These are phyloP conservation scores for Globisporangium viniferum DNA, from an alignment of 352 stramenopile species.

Conservation along the genomic window DNA sequence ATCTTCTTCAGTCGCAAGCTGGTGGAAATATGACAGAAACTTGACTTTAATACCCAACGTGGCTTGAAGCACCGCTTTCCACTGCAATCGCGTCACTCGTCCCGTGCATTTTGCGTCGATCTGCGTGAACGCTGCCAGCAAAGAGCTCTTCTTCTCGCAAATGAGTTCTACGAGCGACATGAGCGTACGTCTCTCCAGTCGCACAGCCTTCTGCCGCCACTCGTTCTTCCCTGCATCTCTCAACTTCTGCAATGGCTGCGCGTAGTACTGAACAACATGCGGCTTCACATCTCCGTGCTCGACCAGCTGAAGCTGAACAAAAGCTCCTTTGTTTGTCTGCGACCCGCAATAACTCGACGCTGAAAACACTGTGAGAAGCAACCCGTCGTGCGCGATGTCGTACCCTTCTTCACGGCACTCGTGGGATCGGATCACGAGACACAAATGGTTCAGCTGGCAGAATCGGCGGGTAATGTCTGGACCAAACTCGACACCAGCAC, in stretches of 20 bases:
- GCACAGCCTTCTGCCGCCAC: conserved; percentile 74
- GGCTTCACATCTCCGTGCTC: conserved; percentile 82
- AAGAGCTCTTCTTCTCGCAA: conserved; percentile 68
- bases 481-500: conserved; percentile 92
- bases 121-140: conserved; percentile 49
- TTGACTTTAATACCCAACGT: conserved; percentile 60
- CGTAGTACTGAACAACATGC: conserved; percentile 91
- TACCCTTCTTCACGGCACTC: conserved; percentile 92
- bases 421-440: conserved; percentile 92
- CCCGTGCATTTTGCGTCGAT: conserved; percentile 35
- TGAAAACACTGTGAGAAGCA: conserved; percentile 90
- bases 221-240: conserved; percentile 63
- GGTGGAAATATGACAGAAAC: conserved; percentile 71
- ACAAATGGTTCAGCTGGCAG: conserved; percentile 80
- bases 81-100: conserved; percentile 60
- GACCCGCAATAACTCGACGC: conserved; percentile 91
- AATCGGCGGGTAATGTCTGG: conserved; percentile 91
- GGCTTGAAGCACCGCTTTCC: conserved; percentile 54
- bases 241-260: conserved; percentile 78
- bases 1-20: conserved; percentile 43
- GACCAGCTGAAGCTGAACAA: conserved; percentile 61
- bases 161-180: conserved; percentile 81
- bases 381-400: conserved; percentile 80
- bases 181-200: conserved; percentile 66
- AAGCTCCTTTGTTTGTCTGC: conserved; percentile 88